Base-by-base conservation (phyloP, 108 stramenopile species). In the Cyclotella choctawhatcheeana region DNA sequence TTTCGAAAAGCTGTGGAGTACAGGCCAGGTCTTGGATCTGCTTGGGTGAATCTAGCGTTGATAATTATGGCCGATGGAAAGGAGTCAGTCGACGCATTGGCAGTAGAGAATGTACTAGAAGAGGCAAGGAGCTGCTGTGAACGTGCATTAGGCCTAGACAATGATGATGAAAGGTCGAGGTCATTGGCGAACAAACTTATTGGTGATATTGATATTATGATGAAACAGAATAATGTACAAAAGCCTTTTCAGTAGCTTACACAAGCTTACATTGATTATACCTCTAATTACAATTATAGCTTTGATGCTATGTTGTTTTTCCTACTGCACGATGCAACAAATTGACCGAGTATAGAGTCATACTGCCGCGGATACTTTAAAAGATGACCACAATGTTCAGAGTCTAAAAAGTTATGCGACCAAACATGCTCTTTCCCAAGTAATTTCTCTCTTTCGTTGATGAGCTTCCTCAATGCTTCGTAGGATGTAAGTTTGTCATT, bases 371-470 rank as follows among this genome's bases (percentile, higher is more conserved):
- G 81, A 85, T 90, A 84, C 29, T 83, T 66, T 52, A 63, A 50
- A 0, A 93, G 37, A 77, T 93, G 92, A 34, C 73, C 53, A 53
- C 88, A 89, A 69, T 93, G 92, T 17, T 60, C 62, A 13, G 92
- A 93, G 18, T 76, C 56, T 8, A 68, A 31, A 85, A 88, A 90
- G 43, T 32, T 45, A 43, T 76, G 66, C 2, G 45, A 32, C 74
- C 59, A 81, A 25, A 93, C 71, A 31, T 63, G 63, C 21, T 69
- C 59, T n/a, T 66, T 69, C 27, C 79, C 72, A 37, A 73, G 31
- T 5, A 35, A 44, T 17, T 35, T 25, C 24, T 35, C 44, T 76
- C 88, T 71, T 32, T 61, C 40, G 1, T 47, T 29, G 40, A 90
- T 78, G 33, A 93, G 33, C 20, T 78, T 58, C 13, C 73, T 48